Conservation (phyloP, 2,329 filamentous ascomycete species). For the Piedraia hortae region DNA sequence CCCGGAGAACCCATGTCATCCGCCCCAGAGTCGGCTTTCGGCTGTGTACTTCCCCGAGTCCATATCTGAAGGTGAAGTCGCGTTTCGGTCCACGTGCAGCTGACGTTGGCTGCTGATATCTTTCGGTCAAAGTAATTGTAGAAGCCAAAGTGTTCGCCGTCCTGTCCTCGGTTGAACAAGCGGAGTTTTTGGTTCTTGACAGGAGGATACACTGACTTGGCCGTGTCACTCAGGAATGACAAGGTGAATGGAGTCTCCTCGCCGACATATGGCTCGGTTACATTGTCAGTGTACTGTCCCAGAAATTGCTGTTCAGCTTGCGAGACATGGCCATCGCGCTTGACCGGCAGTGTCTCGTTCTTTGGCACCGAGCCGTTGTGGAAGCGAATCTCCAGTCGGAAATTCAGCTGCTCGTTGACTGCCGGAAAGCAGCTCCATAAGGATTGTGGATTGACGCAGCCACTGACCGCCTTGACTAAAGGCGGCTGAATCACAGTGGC, state of each 20-base stretch:
- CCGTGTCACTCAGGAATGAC: slow-evolving; percentile 28
- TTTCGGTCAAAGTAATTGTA: slow-evolving; percentile 77
- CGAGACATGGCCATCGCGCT: slow-evolving; percentile 16
- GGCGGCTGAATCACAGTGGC: slow-evolving; percentile 51
- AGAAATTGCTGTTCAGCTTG: slow-evolving; percentile 51
- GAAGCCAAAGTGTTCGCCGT: slow-evolving; percentile 75
- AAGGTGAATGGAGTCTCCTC: slow-evolving; percentile 79
- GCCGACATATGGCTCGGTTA: slow-evolving; percentile 43
- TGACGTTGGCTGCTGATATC: slow-evolving; percentile 19
- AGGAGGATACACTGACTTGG: slow-evolving; percentile 32
- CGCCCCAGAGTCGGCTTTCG: slow-evolving; percentile 13
- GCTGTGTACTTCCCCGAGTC: no score
- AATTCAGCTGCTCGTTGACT: slow-evolving; percentile 39
- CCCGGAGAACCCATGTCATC: slow-evolving; percentile 24
- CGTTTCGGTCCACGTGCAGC: slow-evolving; percentile 29
- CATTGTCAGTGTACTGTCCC: slow-evolving; percentile 59
- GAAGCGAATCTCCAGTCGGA: slow-evolving; percentile 47
- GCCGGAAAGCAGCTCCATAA: slow-evolving; percentile 76
- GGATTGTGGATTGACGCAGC: slow-evolving; percentile 43
- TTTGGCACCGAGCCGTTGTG: slow-evolving; percentile 22
- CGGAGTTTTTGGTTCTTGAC: slow-evolving; percentile 47
- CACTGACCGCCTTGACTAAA: slow-evolving; percentile 32
- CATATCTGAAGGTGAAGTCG: slow-evolving; percentile 34
- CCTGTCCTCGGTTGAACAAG: slow-evolving; percentile 56
- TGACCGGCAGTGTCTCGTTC: slow-evolving; percentile 6